Conservation (phyloP, 768 basidiomycete species). For the Leccinum disarticulatum region DNA sequence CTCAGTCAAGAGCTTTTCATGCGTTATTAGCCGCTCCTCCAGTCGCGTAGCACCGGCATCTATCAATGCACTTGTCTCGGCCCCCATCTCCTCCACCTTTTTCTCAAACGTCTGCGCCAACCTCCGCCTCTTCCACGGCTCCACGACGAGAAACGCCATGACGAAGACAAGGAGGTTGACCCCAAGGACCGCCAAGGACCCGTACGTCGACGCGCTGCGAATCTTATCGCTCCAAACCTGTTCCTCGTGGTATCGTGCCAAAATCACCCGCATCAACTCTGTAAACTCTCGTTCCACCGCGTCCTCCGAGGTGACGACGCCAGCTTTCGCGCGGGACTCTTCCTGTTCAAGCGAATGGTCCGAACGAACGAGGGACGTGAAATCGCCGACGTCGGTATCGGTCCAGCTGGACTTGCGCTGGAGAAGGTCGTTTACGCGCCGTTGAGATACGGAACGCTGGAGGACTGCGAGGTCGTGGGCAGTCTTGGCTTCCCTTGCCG, state of each 20-base stretch:
- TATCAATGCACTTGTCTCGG: constrained; percentile 41
- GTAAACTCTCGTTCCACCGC: constrained; percentile 85
- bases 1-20: constrained; percentile 38
- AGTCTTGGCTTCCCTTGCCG: constrained; percentile 69
- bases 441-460: constrained; percentile 80
- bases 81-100: constrained; percentile 63
- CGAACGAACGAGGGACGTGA: constrained; percentile 86
- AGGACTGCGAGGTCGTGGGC: constrained; percentile 78
- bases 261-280: constrained; percentile 83
- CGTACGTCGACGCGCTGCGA: constrained; percentile 91
- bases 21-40: constrained; percentile 47
- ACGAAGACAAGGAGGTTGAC: constrained; percentile 91
- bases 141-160: constrained; percentile 85
- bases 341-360: constrained; percentile 87
- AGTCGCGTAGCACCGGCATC: constrained; percentile 50
- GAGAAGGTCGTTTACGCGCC: constrained; percentile 93
- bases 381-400: constrained; percentile 81
- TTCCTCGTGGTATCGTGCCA: constrained; percentile 95
- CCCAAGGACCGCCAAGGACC: constrained; percentile 78
- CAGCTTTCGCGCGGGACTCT: constrained; percentile 67
- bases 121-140: constrained; percentile 92
- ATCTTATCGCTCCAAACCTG: constrained; percentile 99
- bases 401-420: constrained; percentile 94
- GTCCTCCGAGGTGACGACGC: constrained; percentile 68
- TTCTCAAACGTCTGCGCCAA: constrained; percentile 88